phyloP scores from a whole-genome alignment of 345 rosid species.

The Lepidium africanum region DNA sequence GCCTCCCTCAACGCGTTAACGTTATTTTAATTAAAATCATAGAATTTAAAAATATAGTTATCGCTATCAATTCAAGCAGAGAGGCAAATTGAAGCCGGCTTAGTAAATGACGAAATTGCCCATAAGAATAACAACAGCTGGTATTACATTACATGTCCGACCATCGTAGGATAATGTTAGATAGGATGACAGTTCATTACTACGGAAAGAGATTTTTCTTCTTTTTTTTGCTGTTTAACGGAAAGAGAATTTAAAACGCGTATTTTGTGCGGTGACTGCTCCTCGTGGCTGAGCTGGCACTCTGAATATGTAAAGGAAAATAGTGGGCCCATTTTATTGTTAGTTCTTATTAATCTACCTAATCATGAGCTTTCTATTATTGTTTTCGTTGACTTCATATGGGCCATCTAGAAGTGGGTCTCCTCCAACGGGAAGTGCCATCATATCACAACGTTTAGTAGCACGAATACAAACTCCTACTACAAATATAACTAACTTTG shows the following conservation, averaged over 20 bases:
- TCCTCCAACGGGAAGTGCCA: not conserved
- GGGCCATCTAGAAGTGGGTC: not conserved
- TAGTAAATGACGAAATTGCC: not conserved
- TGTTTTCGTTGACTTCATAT: not conserved
- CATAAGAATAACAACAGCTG: slow-evolving; percentile 10
- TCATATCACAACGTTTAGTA: too few relatives aligned
- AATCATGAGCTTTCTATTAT: not conserved
- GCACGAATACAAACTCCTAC: too few relatives aligned
- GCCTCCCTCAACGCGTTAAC: slow-evolving; percentile 29
- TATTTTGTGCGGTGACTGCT: slow-evolving; percentile 1
- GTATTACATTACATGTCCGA: slow-evolving; percentile 8
- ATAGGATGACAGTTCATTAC: slow-evolving; percentile 12
- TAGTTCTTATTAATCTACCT: not conserved
- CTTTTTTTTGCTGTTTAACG: too few relatives aligned
- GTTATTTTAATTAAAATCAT: not conserved
- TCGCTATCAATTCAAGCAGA: not conserved
- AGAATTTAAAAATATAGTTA: not conserved
- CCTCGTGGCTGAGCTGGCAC: slow-evolving; percentile 30
- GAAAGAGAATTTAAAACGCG: slow-evolving; percentile 13
- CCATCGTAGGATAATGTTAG: slow-evolving; percentile 13
- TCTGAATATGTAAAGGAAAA: not conserved
- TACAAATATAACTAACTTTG: too few relatives aligned
- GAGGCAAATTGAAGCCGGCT: slow-evolving; percentile 17
- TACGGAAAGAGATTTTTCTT: too few relatives aligned
- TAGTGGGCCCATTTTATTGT: not conserved